A percentile compares a stretch with the other conserved stretches of the same genome.
Evolutionary conservation across 225 moss, liverwort and hornwort species (phyloP).

Genomic region (Marchantia paleacea): DNA sequence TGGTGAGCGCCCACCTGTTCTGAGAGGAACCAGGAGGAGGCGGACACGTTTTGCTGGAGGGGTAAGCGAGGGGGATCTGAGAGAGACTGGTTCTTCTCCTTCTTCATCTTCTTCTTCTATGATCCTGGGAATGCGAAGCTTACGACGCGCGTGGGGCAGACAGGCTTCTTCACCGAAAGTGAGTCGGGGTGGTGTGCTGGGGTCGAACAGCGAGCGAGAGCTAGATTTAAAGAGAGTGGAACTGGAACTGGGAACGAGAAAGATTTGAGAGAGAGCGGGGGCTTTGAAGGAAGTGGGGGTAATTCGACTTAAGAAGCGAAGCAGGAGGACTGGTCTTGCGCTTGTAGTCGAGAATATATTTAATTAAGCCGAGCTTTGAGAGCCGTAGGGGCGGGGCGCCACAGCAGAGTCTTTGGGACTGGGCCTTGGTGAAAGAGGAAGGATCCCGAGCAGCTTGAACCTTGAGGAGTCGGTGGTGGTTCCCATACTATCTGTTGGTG

Average conservation of each 20-base stretch:
- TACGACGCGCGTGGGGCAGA: neutral
- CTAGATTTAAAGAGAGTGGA: neutral
- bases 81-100: neutral
- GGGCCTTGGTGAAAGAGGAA: neutral
- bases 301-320: neutral
- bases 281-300: neutral
- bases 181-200: neutral
- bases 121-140: slow-evolving; percentile 1
- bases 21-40: slow-evolving; percentile 16
- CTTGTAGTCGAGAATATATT: neutral
- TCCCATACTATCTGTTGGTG: slow-evolving; percentile 1
- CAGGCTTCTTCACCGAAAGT: neutral
- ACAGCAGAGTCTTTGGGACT: neutral
- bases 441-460: neutral
- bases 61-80: neutral
- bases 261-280: neutral
- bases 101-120: neutral
- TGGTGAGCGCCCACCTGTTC: slow-evolving; percentile 22
- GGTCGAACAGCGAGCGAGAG: neutral
- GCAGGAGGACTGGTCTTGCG: neutral
- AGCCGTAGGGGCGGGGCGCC: neutral
- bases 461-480: neutral
- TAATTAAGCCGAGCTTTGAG: neutral
- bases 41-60: slow-evolving; percentile 12
- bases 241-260: neutral